phyloP scores from a whole-genome alignment of 2,329 filamentous ascomycete genomes.

The Pezicula neosporulosa region DNA sequence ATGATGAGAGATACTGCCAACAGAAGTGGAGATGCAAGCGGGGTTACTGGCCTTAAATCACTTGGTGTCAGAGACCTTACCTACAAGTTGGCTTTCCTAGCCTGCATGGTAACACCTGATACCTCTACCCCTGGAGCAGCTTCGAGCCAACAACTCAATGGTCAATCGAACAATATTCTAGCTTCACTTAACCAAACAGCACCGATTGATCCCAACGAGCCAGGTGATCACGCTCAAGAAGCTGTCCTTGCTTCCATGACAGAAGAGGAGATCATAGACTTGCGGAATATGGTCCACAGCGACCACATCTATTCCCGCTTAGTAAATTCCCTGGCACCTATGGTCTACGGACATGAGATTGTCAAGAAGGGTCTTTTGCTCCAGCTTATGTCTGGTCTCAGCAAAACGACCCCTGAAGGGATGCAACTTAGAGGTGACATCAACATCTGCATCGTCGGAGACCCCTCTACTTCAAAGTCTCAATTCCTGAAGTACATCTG shows the following conservation, averaged over 20 bases:
- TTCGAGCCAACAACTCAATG: slow-evolving; percentile 63
- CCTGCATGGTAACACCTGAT: slow-evolving; percentile 93
- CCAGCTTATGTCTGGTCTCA: slow-evolving; percentile 93
- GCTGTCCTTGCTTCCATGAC: slow-evolving; percentile 85
- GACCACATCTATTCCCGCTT: slow-evolving; percentile 92
- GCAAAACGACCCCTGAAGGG: slow-evolving; percentile 86
- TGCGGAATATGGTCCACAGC: slow-evolving; percentile 89
- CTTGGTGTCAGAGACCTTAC: slow-evolving; percentile 93
- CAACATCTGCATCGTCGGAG: slow-evolving; percentile 97
- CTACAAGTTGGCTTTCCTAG: slow-evolving; percentile 92
- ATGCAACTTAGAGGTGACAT: slow-evolving; percentile 96
- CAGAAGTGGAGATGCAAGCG: slow-evolving; percentile 73
- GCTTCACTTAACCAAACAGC: slow-evolving; percentile 75
- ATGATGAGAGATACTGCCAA: slow-evolving; percentile 82
- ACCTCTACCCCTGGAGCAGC: slow-evolving; percentile 75
- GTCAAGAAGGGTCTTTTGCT: slow-evolving; percentile 96
- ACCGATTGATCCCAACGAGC: slow-evolving; percentile 62
- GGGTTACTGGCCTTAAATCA: slow-evolving; percentile 84
- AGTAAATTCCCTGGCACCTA: slow-evolving; percentile 91
- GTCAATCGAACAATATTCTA: slow-evolving; percentile 80
- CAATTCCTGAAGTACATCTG: slow-evolving; percentile 98
- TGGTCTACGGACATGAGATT: slow-evolving; percentile 95
- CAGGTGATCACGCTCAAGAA: slow-evolving; percentile 82
- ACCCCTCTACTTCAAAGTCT: slow-evolving; percentile 95
- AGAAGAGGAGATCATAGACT: slow-evolving; percentile 81